Evolutionary conservation across 2,329 filamentous ascomycete genomes (phyloP).

Genomic region (Colletotrichum sansevieriae): DNA sequence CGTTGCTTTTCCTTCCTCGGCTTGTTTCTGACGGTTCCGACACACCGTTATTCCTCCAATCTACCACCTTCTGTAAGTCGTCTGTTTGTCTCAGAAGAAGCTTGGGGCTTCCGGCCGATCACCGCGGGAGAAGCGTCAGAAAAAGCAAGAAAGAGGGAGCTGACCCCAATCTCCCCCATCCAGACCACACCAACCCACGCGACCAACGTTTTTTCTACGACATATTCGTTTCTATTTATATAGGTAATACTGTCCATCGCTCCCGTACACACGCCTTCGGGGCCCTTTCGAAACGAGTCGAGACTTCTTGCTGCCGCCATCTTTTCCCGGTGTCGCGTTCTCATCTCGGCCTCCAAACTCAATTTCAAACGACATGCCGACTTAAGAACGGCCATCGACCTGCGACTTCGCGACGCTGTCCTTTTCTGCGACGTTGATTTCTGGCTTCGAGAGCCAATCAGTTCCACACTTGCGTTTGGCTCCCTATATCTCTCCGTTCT

Average conservation of each 20-base stretch:
- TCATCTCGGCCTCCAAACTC: constrained; percentile 27
- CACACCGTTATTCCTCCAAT: constrained; percentile 26
- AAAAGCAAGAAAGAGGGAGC: constrained; percentile 33
- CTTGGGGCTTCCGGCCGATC: constrained; percentile 9
- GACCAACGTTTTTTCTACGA: constrained; percentile 34
- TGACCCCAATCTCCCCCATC: constrained; percentile 31
- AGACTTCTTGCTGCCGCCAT: neutral
- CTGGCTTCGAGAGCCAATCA: constrained; percentile 34
- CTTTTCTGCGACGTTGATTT: constrained; percentile 26
- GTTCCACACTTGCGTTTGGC: constrained; percentile 27
- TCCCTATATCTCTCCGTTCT: constrained; percentile 30
- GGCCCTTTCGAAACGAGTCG: constrained; percentile 9
- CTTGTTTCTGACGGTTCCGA: constrained; percentile 25
- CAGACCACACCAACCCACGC: constrained; percentile 22
- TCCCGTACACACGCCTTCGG: constrained; percentile 7
- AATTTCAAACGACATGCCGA: constrained; percentile 31
- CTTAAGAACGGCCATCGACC: constrained; percentile 17
- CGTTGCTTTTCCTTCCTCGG: constrained; percentile 33
- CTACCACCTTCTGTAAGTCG: constrained; percentile 30
- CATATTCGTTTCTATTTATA: constrained; percentile 16
- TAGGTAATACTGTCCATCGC: constrained; percentile 21
- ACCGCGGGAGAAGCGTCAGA: constrained; percentile 30
- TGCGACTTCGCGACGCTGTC: constrained; percentile 27
- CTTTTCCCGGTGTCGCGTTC: constrained; percentile 17
- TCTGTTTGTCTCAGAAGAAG: constrained; percentile 23